phyloP scores from a whole-genome alignment of 129 eudicot genomes.

The Calendula officinalis region DNA sequence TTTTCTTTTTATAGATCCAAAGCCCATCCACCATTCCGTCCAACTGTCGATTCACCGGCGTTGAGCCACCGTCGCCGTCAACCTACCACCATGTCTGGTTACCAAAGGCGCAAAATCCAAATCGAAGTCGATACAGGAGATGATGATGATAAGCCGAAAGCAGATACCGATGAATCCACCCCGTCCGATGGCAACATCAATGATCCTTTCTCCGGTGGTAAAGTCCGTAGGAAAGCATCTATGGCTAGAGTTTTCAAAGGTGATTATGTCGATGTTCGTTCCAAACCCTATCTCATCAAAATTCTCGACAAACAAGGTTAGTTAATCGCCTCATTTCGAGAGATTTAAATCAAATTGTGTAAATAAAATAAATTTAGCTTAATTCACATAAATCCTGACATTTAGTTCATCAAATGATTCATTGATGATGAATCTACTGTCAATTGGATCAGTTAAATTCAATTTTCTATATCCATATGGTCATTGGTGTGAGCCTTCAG shows the following conservation, averaged over 20 bases:
- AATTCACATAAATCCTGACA: no score
- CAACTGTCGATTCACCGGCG: slow-evolving; percentile 19
- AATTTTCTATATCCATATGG: no score
- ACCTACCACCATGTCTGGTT: slow-evolving; percentile 33
- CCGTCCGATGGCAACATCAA: slow-evolving; percentile 34
- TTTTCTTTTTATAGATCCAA: no score
- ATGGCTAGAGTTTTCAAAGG: slow-evolving; percentile 45
- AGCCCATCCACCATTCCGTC: no score
- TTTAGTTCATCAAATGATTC: no score
- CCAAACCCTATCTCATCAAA: slow-evolving; percentile 64
- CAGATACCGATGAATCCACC: slow-evolving; percentile 26
- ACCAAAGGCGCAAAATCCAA: slow-evolving; percentile 35
- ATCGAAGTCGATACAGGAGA: slow-evolving; percentile 14
- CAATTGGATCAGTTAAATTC: no score
- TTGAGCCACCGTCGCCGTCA: slow-evolving; percentile 16
- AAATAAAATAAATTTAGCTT: no score
- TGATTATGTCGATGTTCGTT: slow-evolving; percentile 69
- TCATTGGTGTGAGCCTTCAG: no score
- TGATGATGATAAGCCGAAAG: slow-evolving; percentile 20
- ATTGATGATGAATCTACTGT: no score
- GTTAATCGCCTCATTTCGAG: not conserved
- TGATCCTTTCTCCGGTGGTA: slow-evolving; percentile 51
- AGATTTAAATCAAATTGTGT: not conserved
- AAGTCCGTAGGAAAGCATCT: slow-evolving; percentile 47
- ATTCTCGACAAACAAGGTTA: slow-evolving; percentile 69